Percentiles rank a stretch among this genome's conserved stretches.
Evolutionary conservation across 2,329 filamentous ascomycete genomes (phyloP).

Genomic region (Blastomyces gilchristii): DNA sequence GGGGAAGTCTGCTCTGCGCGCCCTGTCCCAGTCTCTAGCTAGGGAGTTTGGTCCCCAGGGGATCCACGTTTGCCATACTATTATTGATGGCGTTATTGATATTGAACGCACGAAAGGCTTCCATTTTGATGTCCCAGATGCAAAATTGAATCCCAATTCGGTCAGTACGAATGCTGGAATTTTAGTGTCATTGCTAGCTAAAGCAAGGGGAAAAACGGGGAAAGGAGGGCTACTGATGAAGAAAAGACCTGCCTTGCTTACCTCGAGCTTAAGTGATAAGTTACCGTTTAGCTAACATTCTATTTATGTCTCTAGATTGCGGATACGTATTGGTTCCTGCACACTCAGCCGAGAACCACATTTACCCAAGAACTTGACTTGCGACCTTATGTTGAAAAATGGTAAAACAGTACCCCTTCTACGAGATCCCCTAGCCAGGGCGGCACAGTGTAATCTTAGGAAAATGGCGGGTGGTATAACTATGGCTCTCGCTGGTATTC

Average conservation of each 20-base stretch:
- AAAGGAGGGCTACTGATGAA: background rate
- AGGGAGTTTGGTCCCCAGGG: conserved; percentile 77
- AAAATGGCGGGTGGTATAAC: no score
- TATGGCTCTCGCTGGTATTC: no score
- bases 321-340: conserved; percentile 73
- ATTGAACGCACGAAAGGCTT: conserved; percentile 59
- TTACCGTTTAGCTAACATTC: background rate
- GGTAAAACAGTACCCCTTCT: conserved; percentile 37
- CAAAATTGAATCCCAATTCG: conserved; percentile 63
- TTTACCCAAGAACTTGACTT: conserved; percentile 78
- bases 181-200: background rate
- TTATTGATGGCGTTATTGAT: conserved; percentile 80
- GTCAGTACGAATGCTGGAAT: conserved; percentile 40
- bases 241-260: background rate
- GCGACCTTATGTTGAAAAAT: conserved; percentile 74
- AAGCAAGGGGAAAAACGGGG: background rate
- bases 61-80: conserved; percentile 70
- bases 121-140: conserved; percentile 47
- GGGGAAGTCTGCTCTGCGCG: conserved; percentile 70
- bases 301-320: conserved; percentile 52
- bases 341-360: conserved; percentile 65
- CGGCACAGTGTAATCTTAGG: no score
- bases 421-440: no score
- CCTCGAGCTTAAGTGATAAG: background rate
- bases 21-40: conserved; percentile 62